phyloP scores from a whole-genome alignment of 106 monocot species.

The Xerophyta viscosa region DNA sequence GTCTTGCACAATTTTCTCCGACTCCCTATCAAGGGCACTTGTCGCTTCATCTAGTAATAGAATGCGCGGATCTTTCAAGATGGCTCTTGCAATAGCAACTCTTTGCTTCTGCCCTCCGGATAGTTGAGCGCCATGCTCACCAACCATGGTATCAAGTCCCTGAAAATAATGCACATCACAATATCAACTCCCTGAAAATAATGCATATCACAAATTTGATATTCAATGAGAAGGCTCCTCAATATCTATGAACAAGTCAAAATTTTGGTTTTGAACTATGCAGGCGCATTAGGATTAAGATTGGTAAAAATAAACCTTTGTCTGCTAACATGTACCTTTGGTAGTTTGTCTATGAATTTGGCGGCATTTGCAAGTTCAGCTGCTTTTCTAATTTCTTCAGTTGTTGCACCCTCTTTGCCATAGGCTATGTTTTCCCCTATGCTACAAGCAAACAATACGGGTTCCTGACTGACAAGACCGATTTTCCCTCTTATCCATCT shows the following conservation, averaged over 20 bases:
- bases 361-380: constrained; percentile 41
- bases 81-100: constrained; percentile 50
- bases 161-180: constrained; percentile 7
- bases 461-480: constrained; percentile 44
- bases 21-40: constrained; percentile 62
- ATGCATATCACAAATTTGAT: not conserved
- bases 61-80: constrained; percentile 49
- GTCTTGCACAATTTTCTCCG: constrained; percentile 57
- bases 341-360: constrained; percentile 48
- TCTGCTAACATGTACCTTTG: constrained; percentile 38
- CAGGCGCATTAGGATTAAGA: too few relatives aligned
- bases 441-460: constrained; percentile 35
- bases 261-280: too few relatives aligned
- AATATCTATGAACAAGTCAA: too few relatives aligned
- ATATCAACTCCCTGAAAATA: too few relatives aligned
- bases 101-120: constrained; percentile 56
- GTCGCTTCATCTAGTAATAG: constrained; percentile 50
- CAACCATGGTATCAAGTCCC: constrained; percentile 59
- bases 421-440: constrained; percentile 42
- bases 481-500: constrained; percentile 49
- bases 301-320: too few relatives aligned
- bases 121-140: constrained; percentile 54
- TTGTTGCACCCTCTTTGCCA: constrained; percentile 36
- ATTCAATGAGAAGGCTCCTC: too few relatives aligned
- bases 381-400: constrained; percentile 33